These are phyloP conservation scores for Kurtzmaniella quercitrusa DNA, from an alignment of 1,139 yeast genomes.

Conservation along the genomic window DNA sequence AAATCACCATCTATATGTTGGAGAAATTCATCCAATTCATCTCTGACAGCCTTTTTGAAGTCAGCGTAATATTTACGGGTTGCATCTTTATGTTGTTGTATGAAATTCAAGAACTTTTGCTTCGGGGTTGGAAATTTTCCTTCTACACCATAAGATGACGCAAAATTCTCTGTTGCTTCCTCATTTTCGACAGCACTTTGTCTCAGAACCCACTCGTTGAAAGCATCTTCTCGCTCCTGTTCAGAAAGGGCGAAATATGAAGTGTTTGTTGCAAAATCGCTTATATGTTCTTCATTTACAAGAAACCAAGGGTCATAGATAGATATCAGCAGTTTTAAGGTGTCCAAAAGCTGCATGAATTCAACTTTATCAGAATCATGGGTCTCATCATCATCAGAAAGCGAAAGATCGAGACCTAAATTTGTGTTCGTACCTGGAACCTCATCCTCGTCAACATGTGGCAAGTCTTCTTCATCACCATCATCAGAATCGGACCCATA, in stretches of 20 bases:
- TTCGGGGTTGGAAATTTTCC: slow-evolving; percentile 22
- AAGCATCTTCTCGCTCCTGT: slow-evolving; percentile 20
- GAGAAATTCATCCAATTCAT: slow-evolving; percentile 11
- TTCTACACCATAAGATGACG: slow-evolving; percentile 4
- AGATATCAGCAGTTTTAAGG: slow-evolving; percentile 21
- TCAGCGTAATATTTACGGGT: slow-evolving; percentile 27
- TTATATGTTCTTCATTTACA: slow-evolving; percentile 33
- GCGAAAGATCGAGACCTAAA: slow-evolving; percentile 15
- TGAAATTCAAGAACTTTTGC: slow-evolving; percentile 18
- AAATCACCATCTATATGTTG: slow-evolving; percentile 7
- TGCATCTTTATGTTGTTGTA: slow-evolving; percentile 29
- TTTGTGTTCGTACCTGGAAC: neutral
- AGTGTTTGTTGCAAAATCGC: slow-evolving; percentile 25
- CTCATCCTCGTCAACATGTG: too few relatives aligned
- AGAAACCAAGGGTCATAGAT: slow-evolving; percentile 36
- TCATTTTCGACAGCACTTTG: slow-evolving; percentile 1
- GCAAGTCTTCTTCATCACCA: neutral
- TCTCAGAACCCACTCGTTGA: slow-evolving; percentile 28
- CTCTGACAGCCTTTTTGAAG: slow-evolving; percentile 18
- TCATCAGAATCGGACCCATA: neutral
- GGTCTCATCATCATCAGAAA: slow-evolving; percentile 14
- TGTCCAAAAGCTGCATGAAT: slow-evolving; percentile 22
- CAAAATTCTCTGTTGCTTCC: neutral
- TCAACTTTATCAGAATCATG: neutral
- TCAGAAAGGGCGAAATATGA: slow-evolving; percentile 25